phyloP scores from a whole-genome alignment of 2,329 filamentous ascomycete species.

The Davidsoniella eucalypti region DNA sequence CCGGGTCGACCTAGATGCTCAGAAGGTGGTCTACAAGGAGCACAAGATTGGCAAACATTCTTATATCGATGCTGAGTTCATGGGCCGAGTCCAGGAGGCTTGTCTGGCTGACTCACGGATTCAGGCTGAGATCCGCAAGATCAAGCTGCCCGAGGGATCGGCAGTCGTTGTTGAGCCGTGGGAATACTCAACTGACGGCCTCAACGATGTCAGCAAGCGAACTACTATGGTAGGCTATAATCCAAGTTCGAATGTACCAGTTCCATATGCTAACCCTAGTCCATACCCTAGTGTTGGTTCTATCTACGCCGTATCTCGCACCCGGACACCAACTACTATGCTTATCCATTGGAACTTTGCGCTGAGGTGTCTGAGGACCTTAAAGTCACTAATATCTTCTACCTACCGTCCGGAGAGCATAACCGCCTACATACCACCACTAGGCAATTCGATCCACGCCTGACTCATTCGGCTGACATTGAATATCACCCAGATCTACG shows the following conservation, averaged over 20 bases:
- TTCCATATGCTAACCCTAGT: not conserved
- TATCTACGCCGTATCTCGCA: slow-evolving; percentile 23
- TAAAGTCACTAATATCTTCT: slow-evolving; percentile 32
- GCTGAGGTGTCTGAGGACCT: slow-evolving; percentile 34
- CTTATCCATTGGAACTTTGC: slow-evolving; percentile 37
- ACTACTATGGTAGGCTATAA: slow-evolving; percentile 29
- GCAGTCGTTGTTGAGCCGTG: slow-evolving; percentile 35
- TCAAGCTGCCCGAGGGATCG: slow-evolving; percentile 28
- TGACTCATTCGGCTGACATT: not conserved
- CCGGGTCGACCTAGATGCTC: slow-evolving; percentile 19
- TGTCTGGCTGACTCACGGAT: slow-evolving; percentile 28
- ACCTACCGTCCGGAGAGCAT: slow-evolving; percentile 26
- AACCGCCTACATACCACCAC: slow-evolving; percentile 21
- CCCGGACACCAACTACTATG: slow-evolving; percentile 37
- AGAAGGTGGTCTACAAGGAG: slow-evolving; percentile 18
- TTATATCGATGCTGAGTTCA: slow-evolving; percentile 30
- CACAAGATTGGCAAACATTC: slow-evolving; percentile 27
- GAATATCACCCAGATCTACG: slow-evolving; percentile 21
- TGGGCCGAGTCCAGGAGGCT: slow-evolving; percentile 29
- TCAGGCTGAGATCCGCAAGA: slow-evolving; percentile 24
- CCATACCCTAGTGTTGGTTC: slow-evolving; percentile 21
- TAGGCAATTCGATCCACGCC: slow-evolving; percentile 23
- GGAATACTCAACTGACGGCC: slow-evolving; percentile 38
- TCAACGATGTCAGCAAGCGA: slow-evolving; percentile 31
- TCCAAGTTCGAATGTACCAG: too few species aligned